Conservation (phyloP, 768 basidiomycete species). For the Lyophyllum semitale region DNA sequence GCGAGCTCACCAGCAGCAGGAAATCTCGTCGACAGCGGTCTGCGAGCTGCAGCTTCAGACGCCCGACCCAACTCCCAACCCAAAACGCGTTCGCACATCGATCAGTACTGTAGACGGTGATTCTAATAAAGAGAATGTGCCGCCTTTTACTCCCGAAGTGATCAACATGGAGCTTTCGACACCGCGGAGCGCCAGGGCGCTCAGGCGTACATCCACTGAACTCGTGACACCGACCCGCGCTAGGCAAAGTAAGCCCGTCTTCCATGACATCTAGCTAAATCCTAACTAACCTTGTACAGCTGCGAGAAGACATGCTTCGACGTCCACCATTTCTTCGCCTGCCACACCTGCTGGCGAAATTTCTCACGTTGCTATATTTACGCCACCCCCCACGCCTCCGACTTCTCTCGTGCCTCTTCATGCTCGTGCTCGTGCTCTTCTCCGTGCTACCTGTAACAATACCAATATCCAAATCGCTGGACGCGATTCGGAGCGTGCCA, state of each 20-base stretch:
- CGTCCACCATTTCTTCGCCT: constrained; percentile 40
- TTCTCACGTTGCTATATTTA: constrained; percentile 46
- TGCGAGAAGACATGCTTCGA: constrained; percentile 49
- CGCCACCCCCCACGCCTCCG: constrained; percentile 66
- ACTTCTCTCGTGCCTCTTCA: constrained; percentile 49
- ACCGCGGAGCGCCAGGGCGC: constrained; percentile 39
- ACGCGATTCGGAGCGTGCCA: constrained; percentile 62
- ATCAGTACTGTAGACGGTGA: constrained; percentile 49
- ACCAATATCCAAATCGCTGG: constrained; percentile 58
- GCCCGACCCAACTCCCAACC: constrained; percentile 63
- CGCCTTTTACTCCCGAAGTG: constrained; percentile 51
- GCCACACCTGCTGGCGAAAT: constrained; percentile 48
- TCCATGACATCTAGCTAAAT: constrained; percentile 8
- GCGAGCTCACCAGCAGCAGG: constrained; percentile 42
- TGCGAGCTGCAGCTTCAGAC: constrained; percentile 51
- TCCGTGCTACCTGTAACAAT: constrained; percentile 71
- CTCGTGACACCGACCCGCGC: constrained; percentile 42
- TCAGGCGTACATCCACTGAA: constrained; percentile 41
- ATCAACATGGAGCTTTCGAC: constrained; percentile 36
- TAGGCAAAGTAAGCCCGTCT: constrained; percentile 42
- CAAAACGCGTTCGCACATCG: constrained; percentile 63
- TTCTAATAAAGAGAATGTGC: constrained; percentile 78
- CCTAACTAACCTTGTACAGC: constrained; percentile 30
- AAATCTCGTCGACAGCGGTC: constrained; percentile 27
- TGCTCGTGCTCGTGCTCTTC: constrained; percentile 64